These are phyloP conservation scores for Crataegus laevigata DNA, from an alignment of 306 rosid species.

Conservation along the genomic window DNA sequence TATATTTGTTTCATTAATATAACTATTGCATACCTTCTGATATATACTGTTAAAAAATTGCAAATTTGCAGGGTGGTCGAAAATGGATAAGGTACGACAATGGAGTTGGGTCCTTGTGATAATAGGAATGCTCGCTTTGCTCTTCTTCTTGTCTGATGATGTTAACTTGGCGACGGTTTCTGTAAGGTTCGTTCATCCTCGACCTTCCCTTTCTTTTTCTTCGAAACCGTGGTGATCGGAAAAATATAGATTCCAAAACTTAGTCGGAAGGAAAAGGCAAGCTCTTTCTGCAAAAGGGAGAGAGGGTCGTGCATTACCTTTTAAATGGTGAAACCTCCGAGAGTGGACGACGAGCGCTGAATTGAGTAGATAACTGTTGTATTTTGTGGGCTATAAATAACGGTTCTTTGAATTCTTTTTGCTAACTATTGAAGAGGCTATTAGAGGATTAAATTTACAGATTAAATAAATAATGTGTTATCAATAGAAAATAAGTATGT, in stretches of 20 bases:
- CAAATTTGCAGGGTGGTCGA: neutral
- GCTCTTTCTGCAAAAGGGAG: neutral
- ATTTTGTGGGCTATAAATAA: neutral
- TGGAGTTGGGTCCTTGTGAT: constrained; percentile 16
- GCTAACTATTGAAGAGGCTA: neutral
- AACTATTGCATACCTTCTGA: neutral
- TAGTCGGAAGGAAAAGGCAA: neutral
- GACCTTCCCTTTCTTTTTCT: neutral
- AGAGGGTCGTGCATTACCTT: neutral
- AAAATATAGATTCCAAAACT: neutral
- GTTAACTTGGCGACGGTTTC: neutral
- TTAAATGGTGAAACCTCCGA: neutral
- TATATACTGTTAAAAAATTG: neutral
- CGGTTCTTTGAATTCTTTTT: neutral
- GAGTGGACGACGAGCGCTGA: neutral
- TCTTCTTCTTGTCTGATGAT: neutral
- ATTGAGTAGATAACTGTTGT: neutral
- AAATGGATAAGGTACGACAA: constrained; percentile 13
- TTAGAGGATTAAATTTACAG: no score
- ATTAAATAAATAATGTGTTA: no score
- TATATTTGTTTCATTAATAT: neutral
- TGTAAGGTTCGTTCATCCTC: constrained; percentile 26
- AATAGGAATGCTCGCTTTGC: neutral
- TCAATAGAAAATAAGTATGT: no score
- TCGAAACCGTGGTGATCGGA: neutral